Base-by-base conservation (phyloP, 768 basidiomycete genomes). In the Leucosporidium creatinivorum region DNA sequence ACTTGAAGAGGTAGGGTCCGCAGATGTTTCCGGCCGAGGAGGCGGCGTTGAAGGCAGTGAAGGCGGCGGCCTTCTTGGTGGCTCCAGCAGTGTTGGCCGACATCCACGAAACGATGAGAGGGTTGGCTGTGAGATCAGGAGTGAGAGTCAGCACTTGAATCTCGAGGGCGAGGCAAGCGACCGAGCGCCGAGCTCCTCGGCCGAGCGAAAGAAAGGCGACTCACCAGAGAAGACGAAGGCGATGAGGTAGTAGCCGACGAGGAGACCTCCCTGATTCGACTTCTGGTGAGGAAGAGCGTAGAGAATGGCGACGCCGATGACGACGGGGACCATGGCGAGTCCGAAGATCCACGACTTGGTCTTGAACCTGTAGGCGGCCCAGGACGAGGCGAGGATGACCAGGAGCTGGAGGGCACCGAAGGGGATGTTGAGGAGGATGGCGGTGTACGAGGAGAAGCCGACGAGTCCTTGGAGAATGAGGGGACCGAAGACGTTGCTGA, bases 191-290 rank as follows among this genome's bases (percentile, higher is more conserved):
- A 44, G 15, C 39, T 44, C 39, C 39, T 44, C 39, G 75, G 60
- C 73, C 72, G 77, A 44, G 5, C 39, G 10, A 44, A 44, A 44
- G 39, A 44, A 44, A 13, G 15, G 78, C 77, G 47, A 72, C 73
- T n/a, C 75, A 77, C 67, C 77, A 79, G 47, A 79, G 70, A 73
- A 78, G 73, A 19, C 77, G 70, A 48, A 77, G 44, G 48, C 39
- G 13, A 44, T 44, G 15, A 77, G 67, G 71, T 77, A 78, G 73
- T 77, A 79, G 1, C 77, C 79, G 55, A 75, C 57, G 23, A 78
- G 73, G 44, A 77, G 73, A 25, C 71, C 59, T 7, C 70, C 72
- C 19, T 73, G 65, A 62, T 75, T 69, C 23, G 59, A 26, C 25
- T 48, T 28, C 30, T 48, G 25, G 60, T 58, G 67, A 8, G 57